Percentiles rank a stretch among this genome's conserved stretches.
phyloP scores from a whole-genome alignment of 2,329 filamentous ascomycete genomes.

The Fusarium humuli region DNA sequence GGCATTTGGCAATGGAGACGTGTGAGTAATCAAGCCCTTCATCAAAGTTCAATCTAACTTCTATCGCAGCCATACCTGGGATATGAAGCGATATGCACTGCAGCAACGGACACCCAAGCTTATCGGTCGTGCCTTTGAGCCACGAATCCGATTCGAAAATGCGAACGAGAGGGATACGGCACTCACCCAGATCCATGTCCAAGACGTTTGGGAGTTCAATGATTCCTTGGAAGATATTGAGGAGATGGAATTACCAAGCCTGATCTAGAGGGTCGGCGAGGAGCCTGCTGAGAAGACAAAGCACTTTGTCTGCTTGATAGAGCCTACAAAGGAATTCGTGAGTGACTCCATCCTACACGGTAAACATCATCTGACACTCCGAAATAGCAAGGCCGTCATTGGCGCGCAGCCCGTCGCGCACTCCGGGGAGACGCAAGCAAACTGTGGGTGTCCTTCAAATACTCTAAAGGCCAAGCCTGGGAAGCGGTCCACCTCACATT shows the following conservation, averaged over 20 bases:
- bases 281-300: accelerated
- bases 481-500: neutral
- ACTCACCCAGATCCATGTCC: neutral
- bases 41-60: neutral
- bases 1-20: neutral
- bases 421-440: neutral
- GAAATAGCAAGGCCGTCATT: neutral
- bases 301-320: neutral
- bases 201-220: constrained; percentile 14
- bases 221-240: accelerated
- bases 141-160: neutral
- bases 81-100: neutral
- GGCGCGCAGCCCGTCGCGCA: neutral
- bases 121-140: neutral
- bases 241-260: accelerated
- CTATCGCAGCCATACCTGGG: neutral
- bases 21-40: neutral
- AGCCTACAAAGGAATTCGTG: neutral
- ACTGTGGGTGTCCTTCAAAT: neutral
- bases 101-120: too few relatives aligned
- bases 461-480: neutral
- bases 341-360: neutral
- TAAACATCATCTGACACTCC: neutral
- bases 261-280: constrained; percentile 12
- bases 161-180: constrained; percentile 5